Evolutionary conservation across 345 rosid genomes (phyloP), one percentile per base, ranked within the genome.

Genomic region (Lenwebbia sp.): DNA sequence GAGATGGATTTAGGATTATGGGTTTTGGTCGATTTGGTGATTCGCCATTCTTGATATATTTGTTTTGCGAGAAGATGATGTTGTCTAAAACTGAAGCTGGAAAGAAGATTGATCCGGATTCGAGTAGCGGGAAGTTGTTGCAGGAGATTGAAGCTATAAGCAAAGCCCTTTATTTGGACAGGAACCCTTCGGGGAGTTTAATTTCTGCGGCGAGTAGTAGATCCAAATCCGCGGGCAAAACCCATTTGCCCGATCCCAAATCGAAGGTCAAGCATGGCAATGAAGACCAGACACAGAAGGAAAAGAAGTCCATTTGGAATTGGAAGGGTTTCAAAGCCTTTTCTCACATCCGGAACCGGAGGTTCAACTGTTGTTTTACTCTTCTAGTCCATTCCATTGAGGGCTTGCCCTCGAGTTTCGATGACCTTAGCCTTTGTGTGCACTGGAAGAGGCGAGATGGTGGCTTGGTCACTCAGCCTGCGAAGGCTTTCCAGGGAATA

Each of bases 401-500:
- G 84, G 93, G 94, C 15, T 86, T 97, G 88, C 98, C 98, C 5
- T 86, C 70, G 0, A 89, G 89, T 88, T 93, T 97, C 57, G 89
- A 93, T 65, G 91, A 90, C 88, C 85, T 87, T 84, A 92, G 90
- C 88, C 89, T 97, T 82, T 87, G 94, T 15, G 99, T 97, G 87
- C 94, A 93, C 82, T 97, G 96, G 98, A 97, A 93, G 92, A 95
- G 99, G 89, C 92, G 98, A 84, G 98, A 95, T 86, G 98, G 93
- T n/a, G 91, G 90, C 74, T 81, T 91, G 85, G 88, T 85, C 86
- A 95, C 98, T 41, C 90, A 90, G 58, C 93, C 98, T 22, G 94
- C 89, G 3, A 94, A 89, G 90, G 96, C 93, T 90, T 85, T 81
- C 10, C 89, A 94, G 57, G 98, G 98, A 88, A 82, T 86, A 83